phyloP scores from a whole-genome alignment of 306 rosid species.

The Canavalia ensiformis region DNA sequence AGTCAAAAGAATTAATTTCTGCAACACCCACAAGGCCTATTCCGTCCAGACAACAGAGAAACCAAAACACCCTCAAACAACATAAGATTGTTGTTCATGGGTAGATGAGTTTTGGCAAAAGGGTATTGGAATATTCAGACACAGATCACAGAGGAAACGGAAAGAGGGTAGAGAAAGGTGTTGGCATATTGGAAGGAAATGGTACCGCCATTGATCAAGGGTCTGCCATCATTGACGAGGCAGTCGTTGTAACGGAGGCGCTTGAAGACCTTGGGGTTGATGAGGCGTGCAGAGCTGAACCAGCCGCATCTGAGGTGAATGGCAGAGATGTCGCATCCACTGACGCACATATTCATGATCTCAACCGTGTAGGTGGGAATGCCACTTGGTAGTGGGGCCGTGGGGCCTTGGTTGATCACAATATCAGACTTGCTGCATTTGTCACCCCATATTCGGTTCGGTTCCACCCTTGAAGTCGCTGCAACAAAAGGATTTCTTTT shows the following conservation, averaged over 20 bases:
- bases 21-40: conserved; percentile 7
- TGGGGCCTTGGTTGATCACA: conserved; percentile 80
- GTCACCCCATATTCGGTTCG: conserved; percentile 80
- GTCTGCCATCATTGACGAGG: conserved; percentile 80
- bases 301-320: conserved; percentile 87
- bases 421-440: conserved; percentile 74
- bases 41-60: background rate
- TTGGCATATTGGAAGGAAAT: conserved; percentile 84
- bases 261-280: conserved; percentile 85
- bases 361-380: conserved; percentile 88
- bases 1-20: conserved; percentile 31
- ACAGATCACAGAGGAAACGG: conserved; percentile 71
- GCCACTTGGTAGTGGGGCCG: conserved; percentile 80
- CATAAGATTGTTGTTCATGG: background rate
- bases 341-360: conserved; percentile 73
- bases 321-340: conserved; percentile 74
- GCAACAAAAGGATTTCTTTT: background rate
- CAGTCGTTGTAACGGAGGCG: conserved; percentile 84
- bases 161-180: conserved; percentile 73
- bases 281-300: conserved; percentile 89
- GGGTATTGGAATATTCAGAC: conserved; percentile 1
- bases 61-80: background rate
- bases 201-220: conserved; percentile 67
- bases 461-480: conserved; percentile 57
- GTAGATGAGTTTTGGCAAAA: background rate